A percentile compares a stretch with the other conserved stretches of the same genome.
Conservation (phyloP, 2,329 filamentous ascomycete species). For the Monosporascus sp. region DNA sequence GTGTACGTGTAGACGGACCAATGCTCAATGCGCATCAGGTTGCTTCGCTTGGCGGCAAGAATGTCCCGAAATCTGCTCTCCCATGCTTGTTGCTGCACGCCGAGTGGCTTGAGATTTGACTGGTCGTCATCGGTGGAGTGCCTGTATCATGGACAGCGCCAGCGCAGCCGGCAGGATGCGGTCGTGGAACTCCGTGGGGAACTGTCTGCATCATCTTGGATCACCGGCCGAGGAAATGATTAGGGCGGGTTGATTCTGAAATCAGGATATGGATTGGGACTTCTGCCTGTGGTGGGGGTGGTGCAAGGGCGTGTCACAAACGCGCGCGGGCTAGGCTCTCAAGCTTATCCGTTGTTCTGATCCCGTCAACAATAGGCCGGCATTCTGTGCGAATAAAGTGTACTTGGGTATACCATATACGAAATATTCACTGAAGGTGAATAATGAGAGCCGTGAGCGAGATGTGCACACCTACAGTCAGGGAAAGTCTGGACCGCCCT, state of each 20-base stretch:
- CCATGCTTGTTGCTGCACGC: background rate
- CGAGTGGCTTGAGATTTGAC: background rate
- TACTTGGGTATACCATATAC: background rate
- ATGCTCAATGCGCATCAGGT: background rate
- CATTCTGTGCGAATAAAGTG: too few relatives aligned
- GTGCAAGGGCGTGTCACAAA: background rate
- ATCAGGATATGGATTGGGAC: background rate
- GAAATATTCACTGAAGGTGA: background rate
- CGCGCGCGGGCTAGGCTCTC: background rate
- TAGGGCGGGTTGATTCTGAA: too few relatives aligned
- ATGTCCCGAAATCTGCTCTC: background rate
- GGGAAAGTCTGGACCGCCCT: background rate
- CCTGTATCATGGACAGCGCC: background rate
- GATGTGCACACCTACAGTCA: background rate
- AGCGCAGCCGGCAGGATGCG: too few relatives aligned
- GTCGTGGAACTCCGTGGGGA: too few relatives aligned
- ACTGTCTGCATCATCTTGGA: too few relatives aligned
- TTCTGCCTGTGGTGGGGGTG: background rate
- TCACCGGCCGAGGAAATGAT: too few relatives aligned
- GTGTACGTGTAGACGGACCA: background rate
- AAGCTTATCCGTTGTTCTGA: background rate
- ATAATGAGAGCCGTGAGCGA: background rate
- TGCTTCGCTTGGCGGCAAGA: background rate
- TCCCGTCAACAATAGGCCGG: background rate
- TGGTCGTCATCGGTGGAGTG: background rate